Conservation (phyloP, 2,329 filamentous ascomycete species). For the Pseudogymnoascus sp. region DNA sequence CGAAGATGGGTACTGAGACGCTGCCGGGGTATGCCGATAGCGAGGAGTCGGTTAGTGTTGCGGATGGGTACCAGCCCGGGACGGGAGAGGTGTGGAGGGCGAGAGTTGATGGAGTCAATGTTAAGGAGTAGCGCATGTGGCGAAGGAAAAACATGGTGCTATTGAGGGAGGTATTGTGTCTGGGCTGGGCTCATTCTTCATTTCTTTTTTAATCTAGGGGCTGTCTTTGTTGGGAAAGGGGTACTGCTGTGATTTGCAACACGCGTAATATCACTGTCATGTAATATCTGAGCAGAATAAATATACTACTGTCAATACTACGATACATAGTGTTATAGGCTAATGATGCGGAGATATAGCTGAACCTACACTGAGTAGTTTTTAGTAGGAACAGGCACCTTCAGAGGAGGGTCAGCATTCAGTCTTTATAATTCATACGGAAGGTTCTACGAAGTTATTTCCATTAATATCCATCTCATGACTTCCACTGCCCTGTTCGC, state of each 20-base stretch:
- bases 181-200: slow-evolving; percentile 1
- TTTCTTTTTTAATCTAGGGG: background rate
- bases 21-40: background rate
- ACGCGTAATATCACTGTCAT: slow-evolving; percentile 5
- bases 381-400: no score
- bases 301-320: background rate
- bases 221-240: background rate
- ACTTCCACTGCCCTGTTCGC: background rate
- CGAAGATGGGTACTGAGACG: background rate
- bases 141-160: background rate
- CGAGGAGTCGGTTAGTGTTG: background rate
- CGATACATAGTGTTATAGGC: background rate
- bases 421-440: background rate
- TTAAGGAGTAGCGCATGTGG: background rate
- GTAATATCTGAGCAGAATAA: background rate
- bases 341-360: no score
- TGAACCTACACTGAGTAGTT: no score
- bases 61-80: slow-evolving; percentile 3
- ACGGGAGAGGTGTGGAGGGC: slow-evolving; percentile 3
- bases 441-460: background rate
- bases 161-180: background rate
- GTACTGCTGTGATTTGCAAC: background rate
- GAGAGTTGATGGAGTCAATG: background rate
- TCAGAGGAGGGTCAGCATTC: background rate
- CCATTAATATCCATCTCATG: background rate